A percentile compares a stretch with the other conserved stretches of the same genome.
Evolutionary conservation across 257 asterid species (phyloP).

Genomic region (Solanum stenotomum): DNA sequence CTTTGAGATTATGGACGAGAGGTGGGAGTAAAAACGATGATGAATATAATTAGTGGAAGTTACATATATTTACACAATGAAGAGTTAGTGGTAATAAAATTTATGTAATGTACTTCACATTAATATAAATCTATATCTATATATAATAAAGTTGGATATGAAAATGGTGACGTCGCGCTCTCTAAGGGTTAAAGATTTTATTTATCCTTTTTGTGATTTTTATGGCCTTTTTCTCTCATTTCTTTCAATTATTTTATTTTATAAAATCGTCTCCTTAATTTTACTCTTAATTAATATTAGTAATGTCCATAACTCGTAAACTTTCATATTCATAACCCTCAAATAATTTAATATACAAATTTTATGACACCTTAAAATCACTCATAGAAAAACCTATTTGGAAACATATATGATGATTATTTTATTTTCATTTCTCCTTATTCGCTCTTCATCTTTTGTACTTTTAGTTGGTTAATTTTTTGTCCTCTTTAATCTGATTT

Average conservation of each 20-base stretch:
- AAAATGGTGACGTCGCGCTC: neutral
- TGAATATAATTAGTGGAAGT: neutral
- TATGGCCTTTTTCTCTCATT: neutral
- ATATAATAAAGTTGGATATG: neutral
- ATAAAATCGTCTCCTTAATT: neutral
- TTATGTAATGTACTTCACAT: too few relatives aligned
- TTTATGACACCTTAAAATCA: too few relatives aligned
- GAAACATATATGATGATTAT: too few relatives aligned
- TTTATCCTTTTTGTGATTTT: neutral
- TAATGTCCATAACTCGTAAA: neutral
- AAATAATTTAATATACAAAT: too few relatives aligned
- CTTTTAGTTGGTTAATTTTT: too few relatives aligned
- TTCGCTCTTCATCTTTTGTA: too few relatives aligned
- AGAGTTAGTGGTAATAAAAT: neutral
- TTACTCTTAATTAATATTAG: too few relatives aligned
- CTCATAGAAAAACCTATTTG: too few relatives aligned
- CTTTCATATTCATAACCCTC: neutral
- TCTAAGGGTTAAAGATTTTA: neutral
- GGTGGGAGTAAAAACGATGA: neutral
- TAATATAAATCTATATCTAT: neutral
- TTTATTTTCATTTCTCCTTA: too few relatives aligned
- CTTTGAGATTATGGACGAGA: neutral
- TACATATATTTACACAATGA: too few relatives aligned
- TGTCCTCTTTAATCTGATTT: too few relatives aligned
- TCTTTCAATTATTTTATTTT: neutral